Conservation (phyloP, 257 asterid species). For the Nemophila menziesii region DNA sequence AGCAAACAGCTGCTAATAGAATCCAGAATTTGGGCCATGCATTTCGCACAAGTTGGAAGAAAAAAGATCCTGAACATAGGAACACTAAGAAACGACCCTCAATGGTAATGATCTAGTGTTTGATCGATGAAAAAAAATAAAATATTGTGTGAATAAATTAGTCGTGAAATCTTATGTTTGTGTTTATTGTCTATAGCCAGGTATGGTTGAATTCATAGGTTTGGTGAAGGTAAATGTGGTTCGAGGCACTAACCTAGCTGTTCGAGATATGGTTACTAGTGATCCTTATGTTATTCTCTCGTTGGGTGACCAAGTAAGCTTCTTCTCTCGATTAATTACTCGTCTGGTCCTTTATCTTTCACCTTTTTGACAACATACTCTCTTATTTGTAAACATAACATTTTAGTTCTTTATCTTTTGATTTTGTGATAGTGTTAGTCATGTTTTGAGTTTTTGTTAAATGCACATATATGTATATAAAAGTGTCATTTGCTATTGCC, state of each 20-base stretch:
- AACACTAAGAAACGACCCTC: constrained; percentile 43
- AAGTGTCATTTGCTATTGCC: too few species aligned
- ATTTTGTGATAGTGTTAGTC: background rate
- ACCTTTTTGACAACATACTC: too few species aligned
- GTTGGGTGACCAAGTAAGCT: constrained; percentile 67
- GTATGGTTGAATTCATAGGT: constrained; percentile 94
- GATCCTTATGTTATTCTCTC: constrained; percentile 87
- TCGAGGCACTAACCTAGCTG: constrained; percentile 77
- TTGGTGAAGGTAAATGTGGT: constrained; percentile 70
- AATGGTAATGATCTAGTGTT: constrained; percentile 32
- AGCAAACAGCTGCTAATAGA: constrained; percentile 36
- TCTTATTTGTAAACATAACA: too few species aligned
- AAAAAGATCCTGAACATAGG: constrained; percentile 40
- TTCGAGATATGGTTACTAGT: constrained; percentile 78
- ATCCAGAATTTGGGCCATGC: constrained; percentile 59
- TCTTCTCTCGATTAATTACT: background rate
- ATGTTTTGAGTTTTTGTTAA: too few species aligned
- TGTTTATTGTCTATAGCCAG: constrained; percentile 46
- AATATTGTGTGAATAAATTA: background rate
- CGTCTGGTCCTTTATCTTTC: too few species aligned
- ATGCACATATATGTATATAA: too few species aligned
- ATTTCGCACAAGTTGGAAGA: constrained; percentile 73
- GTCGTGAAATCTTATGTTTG: background rate
- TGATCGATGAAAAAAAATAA: background rate
- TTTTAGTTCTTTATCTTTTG: too few species aligned